Base-by-base conservation (phyloP, 2,329 filamentous ascomycete genomes). In the Ophiostoma quercus region DNA sequence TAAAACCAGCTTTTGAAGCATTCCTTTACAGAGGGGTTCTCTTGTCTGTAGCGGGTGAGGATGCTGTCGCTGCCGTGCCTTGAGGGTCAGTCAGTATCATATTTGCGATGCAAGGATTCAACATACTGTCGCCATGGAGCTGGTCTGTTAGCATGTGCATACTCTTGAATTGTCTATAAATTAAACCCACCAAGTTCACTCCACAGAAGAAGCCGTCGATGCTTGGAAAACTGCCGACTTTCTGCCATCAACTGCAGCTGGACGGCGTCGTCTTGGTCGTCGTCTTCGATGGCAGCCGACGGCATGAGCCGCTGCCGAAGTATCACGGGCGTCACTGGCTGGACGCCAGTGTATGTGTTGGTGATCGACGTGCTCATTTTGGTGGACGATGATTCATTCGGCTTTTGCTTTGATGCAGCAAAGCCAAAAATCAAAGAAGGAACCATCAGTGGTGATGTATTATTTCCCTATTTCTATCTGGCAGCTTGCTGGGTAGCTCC, bases 1-100 rank as follows among this genome's bases (percentile, higher is more conserved):
- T 57, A 12, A 22, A 25, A 57, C 70, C 60, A 63, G 60, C 29
- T 37, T 29, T 11, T 34, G 60, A 32, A 19, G 14, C 29, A 63
- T 12, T 11, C 60, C 29, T 3, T 12, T 29, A 25, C 25, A 37
- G 29, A 37, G 60, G 29, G 66, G 9, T 22, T 57, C 51, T 57
- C 51, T 14, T 57, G 51, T 57, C 51, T 57, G 47, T 67, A 67
- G 3, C 66, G 29, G 22, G 66, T 57, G 47, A 8, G 66, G 41
- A 67, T 57, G 39, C 32, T 32, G 16, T 47, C 39, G 66, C 39
- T 47, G 41, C 39, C 66, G 39, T 67, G 66, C 19, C 66, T 67
- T 57, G 51, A 2, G 16, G 43, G 43, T 47, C 6, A 14, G 41
- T 41, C 6, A 14, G 41, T 41, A 25, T 67, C 4, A 16, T 25